Base-by-base conservation (phyloP, 768 basidiomycete species). In the Dentipellis sp. region DNA sequence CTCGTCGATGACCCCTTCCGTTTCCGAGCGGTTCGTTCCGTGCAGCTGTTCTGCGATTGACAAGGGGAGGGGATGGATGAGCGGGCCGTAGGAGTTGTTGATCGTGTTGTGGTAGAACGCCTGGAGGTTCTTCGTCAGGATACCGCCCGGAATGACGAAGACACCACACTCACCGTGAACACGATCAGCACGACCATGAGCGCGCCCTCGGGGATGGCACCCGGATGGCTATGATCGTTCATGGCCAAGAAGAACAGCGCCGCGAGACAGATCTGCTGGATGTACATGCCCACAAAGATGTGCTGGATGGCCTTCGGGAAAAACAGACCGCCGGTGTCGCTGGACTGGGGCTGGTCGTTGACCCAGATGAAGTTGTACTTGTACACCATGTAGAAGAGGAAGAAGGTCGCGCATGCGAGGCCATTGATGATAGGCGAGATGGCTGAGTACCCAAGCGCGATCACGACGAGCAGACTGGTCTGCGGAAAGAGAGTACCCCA, bases 371-470 rank as follows among this genome's bases (percentile, higher is more conserved):
- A 71, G 35, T 66, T 61, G 57, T 71, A 72, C 61, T 90, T 91
- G 79, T 89, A 92, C 37, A 91, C 70, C 58, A 83, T 72, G 69
- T 88, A 94, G 71, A 92, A 89, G 46, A 86, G 69, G 69, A 88
- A 84, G 76, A 98, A 97, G 1, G 90, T 83, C 29, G 77, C 75
- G 60, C 82, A 82, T 2, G 90, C 84, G 48, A 98, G 82, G 8
- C 94, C 94, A 60, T 92, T 94, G 74, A 97, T 94, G 66, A 98
- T 77, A 0, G 95, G 94, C 6, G 92, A 85, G 62, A 97, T 94
- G 66, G 94, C 79, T 36, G 84, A 86, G 72, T 97, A 98, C 2
- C 79, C 85, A 23, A 91, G 68, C 9, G 85, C 79, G 69, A 97
- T 94, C 39, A 94, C 88, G 39, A 82, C 79, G 47, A 97, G 72